Evolutionary conservation across 1,284 basidiomycete genomes (phyloP).

Genomic region (Neonothopanus nambi): DNA sequence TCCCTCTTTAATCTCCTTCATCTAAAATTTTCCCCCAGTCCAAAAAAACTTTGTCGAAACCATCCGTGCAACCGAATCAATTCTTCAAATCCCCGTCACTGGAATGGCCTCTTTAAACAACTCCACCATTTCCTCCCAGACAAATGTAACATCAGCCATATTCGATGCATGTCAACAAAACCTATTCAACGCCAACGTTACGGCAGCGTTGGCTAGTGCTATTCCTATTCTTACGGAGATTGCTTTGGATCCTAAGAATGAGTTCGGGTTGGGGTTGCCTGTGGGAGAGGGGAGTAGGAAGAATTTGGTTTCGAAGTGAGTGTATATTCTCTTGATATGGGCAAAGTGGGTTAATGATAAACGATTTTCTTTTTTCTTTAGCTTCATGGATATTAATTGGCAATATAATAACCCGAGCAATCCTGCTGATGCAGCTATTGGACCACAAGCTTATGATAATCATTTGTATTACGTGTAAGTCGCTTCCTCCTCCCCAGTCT

Average conservation of each 20-base stretch:
- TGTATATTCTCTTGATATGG: too few species aligned
- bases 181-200: slow-evolving; percentile 45
- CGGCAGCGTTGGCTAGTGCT: slow-evolving; percentile 44
- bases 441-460: slow-evolving; percentile 75
- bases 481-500: too few species aligned
- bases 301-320: slow-evolving; percentile 50
- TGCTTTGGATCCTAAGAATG: slow-evolving; percentile 31
- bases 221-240: slow-evolving; percentile 52
- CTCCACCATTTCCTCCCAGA: slow-evolving; percentile 24
- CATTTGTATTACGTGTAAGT: slow-evolving; percentile 75
- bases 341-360: too few species aligned
- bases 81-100: slow-evolving; percentile 51
- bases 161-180: not conserved
- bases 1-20: slow-evolving; percentile 16
- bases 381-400: slow-evolving; percentile 80
- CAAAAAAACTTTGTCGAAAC: slow-evolving; percentile 70
- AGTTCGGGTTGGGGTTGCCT: slow-evolving; percentile 25
- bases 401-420: slow-evolving; percentile 68
- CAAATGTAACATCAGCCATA: slow-evolving; percentile 44
- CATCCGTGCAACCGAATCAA: slow-evolving; percentile 62
- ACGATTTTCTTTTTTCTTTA: slow-evolving; percentile 33
- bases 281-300: slow-evolving; percentile 21
- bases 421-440: slow-evolving; percentile 64
- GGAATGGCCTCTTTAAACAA: slow-evolving; percentile 20
- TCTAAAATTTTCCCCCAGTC: slow-evolving; percentile 41